Conservation (phyloP, 225 moss, liverwort and hornwort genomes). For the Physcomitrellopsis africana region DNA sequence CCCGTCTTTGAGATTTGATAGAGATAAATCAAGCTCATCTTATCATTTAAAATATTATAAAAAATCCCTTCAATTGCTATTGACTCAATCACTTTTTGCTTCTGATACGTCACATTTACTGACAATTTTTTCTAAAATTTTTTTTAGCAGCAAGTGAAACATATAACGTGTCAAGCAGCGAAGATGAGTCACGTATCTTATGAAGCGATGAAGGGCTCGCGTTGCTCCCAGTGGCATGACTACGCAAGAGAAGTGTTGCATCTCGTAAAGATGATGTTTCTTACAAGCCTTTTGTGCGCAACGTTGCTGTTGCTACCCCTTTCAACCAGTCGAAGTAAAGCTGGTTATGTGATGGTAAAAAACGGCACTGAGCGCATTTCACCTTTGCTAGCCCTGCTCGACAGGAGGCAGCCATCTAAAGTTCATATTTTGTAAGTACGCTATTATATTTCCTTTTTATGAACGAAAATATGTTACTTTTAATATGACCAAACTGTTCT, state of each 20-base stretch:
- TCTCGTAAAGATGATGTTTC: constrained; percentile 51
- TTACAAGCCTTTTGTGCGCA: constrained; percentile 60
- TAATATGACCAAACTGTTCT: not conserved
- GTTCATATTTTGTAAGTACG: constrained; percentile 42
- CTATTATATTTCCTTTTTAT: not conserved
- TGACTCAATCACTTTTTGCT: no score
- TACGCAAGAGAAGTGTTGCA: constrained; percentile 45
- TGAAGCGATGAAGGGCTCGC: constrained; percentile 41
- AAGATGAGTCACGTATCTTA: constrained; percentile 60
- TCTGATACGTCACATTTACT: no score
- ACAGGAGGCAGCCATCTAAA: constrained; percentile 40
- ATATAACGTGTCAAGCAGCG: not conserved
- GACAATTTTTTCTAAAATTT: no score
- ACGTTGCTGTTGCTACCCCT: constrained; percentile 40
- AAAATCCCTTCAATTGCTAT: no score
- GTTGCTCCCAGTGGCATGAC: constrained; percentile 25
- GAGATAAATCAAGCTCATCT: no score
- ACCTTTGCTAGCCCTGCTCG: constrained; percentile 65
- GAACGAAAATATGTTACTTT: not conserved
- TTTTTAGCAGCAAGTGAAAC: constrained; percentile 21
- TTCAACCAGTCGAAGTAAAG: constrained; percentile 33
- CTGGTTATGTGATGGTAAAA: constrained; percentile 13
- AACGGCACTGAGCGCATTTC: constrained; percentile 49
- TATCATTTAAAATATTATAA: no score
- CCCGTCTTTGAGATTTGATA: no score